phyloP scores from a whole-genome alignment of 176 grass and related monocot species.

The Pontederia paniculata region DNA sequence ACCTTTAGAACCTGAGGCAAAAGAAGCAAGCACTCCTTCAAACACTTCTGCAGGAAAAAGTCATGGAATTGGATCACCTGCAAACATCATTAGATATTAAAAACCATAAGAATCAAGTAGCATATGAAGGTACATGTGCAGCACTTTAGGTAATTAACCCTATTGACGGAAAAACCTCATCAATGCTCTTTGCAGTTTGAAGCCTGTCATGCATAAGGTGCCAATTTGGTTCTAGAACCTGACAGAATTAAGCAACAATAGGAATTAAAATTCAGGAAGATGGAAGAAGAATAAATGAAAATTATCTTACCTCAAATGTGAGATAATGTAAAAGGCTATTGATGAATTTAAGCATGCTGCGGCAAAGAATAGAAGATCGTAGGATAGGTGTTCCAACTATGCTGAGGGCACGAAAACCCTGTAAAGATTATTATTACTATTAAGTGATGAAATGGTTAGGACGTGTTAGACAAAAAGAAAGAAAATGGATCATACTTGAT shows the following conservation, averaged over 20 bases:
- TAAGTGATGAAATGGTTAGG: slow-evolving; percentile 8
- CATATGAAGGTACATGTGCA: background rate
- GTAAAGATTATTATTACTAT: slow-evolving; percentile 10
- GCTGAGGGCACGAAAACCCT: slow-evolving; percentile 65
- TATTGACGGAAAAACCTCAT: slow-evolving; percentile 45
- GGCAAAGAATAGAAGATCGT: slow-evolving; percentile 84
- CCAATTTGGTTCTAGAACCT: slow-evolving; percentile 99
- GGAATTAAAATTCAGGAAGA: slow-evolving; percentile 11
- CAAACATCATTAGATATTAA: slow-evolving; percentile 26
- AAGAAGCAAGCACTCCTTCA: slow-evolving; percentile 97
- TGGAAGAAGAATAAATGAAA: slow-evolving; percentile 19
- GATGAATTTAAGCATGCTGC: slow-evolving; percentile 96
- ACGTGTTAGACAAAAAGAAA: slow-evolving; percentile 8
- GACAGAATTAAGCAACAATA: slow-evolving; percentile 11
- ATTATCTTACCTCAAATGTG: slow-evolving; percentile 76
- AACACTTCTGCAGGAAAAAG: slow-evolving; percentile 93
- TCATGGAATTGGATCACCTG: slow-evolving; percentile 95
- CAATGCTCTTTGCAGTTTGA: slow-evolving; percentile 85
- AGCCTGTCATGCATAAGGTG: slow-evolving; percentile 76
- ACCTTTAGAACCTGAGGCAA: slow-evolving; percentile 80
- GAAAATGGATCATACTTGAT: slow-evolving; percentile 44
- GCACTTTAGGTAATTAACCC: too few relatives aligned
- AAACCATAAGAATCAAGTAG: background rate
- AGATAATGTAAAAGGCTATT: slow-evolving; percentile 98
- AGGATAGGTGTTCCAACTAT: slow-evolving; percentile 75